phyloP scores from a whole-genome alignment of 2,329 filamentous ascomycete genomes.

The Ophiosphaerella narmari region DNA sequence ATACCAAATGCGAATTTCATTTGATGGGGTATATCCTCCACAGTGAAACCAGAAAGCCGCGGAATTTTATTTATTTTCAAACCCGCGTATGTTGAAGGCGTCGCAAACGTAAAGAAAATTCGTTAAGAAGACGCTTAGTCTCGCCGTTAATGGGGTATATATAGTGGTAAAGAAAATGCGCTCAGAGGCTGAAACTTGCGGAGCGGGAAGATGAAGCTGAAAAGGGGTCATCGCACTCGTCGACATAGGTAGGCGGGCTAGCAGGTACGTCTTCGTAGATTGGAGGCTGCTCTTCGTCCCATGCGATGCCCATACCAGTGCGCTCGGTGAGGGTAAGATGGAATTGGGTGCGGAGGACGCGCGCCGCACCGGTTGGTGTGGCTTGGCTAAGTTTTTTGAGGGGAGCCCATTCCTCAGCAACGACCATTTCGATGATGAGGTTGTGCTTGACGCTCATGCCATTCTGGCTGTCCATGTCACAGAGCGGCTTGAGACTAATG shows the following conservation, averaged over 20 bases:
- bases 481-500: slow-evolving; percentile 68
- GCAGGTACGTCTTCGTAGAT: slow-evolving; percentile 92
- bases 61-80: background rate
- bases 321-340: slow-evolving; percentile 80
- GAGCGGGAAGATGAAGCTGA: slow-evolving; percentile 29
- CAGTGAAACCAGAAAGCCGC: slow-evolving; percentile 20
- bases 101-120: slow-evolving; percentile 26
- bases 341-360: slow-evolving; percentile 93
- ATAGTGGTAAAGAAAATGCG: slow-evolving; percentile 4
- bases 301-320: slow-evolving; percentile 85
- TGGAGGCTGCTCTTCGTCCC: slow-evolving; percentile 95
- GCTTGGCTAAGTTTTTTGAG: slow-evolving; percentile 73
- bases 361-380: slow-evolving; percentile 85
- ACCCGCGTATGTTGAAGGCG: background rate
- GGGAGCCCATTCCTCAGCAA: slow-evolving; percentile 82
- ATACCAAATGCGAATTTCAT: background rate
- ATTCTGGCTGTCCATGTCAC: slow-evolving; percentile 74
- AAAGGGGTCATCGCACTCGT: slow-evolving; percentile 30
- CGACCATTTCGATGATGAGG: slow-evolving; percentile 89
- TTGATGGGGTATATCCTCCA: slow-evolving; percentile 35
- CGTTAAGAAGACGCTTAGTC: slow-evolving; percentile 11
- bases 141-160: slow-evolving; percentile 4
- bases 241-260: slow-evolving; percentile 68
- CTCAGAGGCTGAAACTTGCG: slow-evolving; percentile 28
- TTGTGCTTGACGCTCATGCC: slow-evolving; percentile 82